Evolutionary conservation across 192 early-diverging fungal species (phyloP).

Genomic region (Allomyces arbusculus): DNA sequence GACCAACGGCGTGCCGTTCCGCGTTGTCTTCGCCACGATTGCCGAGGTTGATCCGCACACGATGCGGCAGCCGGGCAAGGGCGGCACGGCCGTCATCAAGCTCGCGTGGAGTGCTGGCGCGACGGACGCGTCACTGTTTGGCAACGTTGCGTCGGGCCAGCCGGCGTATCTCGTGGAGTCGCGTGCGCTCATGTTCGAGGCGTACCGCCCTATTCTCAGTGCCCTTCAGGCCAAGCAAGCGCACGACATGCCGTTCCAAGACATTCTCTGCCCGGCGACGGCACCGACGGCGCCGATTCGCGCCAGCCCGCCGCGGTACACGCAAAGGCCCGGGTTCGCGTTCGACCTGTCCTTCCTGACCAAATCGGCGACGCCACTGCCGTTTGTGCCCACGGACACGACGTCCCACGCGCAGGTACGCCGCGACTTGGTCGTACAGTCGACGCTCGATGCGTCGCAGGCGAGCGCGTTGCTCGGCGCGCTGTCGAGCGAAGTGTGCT

Average conservation of each 20-base stretch:
- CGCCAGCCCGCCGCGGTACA: constrained; percentile 3
- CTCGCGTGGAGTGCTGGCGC: too few relatives aligned
- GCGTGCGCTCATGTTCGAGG: constrained; percentile 11
- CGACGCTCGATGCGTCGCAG: constrained; percentile 27
- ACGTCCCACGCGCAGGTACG: too few relatives aligned
- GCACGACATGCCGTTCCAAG: constrained; percentile 7
- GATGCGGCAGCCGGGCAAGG: neutral
- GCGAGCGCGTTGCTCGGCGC: constrained; percentile 21
- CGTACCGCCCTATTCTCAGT: constrained; percentile 10
- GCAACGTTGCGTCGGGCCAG: constrained; percentile 3
- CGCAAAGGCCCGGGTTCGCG: constrained; percentile 4
- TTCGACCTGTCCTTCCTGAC: constrained; percentile 10
- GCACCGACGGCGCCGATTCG: neutral
- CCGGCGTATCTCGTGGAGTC: constrained; percentile 10
- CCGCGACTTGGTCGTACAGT: constrained; percentile 2
- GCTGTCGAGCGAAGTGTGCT: constrained; percentile 21
- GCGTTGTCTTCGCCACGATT: neutral
- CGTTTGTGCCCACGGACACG: too few relatives aligned
- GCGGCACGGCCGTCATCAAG: too few relatives aligned
- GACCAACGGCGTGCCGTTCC: neutral
- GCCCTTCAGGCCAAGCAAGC: constrained; percentile 6
- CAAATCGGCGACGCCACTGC: neutral
- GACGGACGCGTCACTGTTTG: too few relatives aligned
- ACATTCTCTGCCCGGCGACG: constrained; percentile 5
- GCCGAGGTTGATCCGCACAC: neutral